Evolutionary conservation across 1,284 basidiomycete genomes (phyloP), one percentile per base, ranked within the genome.

Genomic region (Tylopilus orsonianus): DNA sequence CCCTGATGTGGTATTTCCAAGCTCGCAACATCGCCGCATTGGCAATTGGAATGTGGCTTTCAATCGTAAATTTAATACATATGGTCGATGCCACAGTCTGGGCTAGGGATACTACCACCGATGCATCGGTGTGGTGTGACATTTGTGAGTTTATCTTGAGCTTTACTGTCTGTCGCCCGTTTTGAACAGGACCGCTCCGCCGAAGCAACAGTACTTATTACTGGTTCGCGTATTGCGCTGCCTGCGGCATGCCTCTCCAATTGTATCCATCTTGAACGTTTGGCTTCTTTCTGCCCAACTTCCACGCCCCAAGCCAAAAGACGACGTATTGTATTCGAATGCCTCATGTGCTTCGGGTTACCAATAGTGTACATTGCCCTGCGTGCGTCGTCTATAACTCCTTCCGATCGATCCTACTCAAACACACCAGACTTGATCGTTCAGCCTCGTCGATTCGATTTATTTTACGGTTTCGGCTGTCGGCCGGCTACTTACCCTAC

Each of bases 391-490:
- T 3, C 33, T 40, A 19, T 22, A 13, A 13, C 7, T 16, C 24
- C 22, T 16, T 38, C 13, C 24, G 10, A 6, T 6, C 4, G 2
- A 39, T 18, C 33, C 9, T n/a, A 39, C 41, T 49, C 35, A 46
- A 41, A 40, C n/a, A n/a, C 33, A 16, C 41, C 50, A 88, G 86
- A 87, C 58, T 60, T 78, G 33, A 65, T 83, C 48, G 79, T 80
- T 14, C 87, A 90, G 64, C 79, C 81, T 50, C 79, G 80, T 66
- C 79, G 87, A 40, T 90, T 87, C 66, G 80, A 85, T 64, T 69
- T 90, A 45, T 65, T 77, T 41, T 67, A 80, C 59, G 73, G 80
- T 51, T 77, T 80, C 53, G 87, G 87, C 13, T 90, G 87, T 63
- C 70, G 73, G 32, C 74, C 83, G 1, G 73, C 83, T 0, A 74